Percentiles rank a stretch among this genome's conserved stretches.
phyloP scores from a whole-genome alignment of 345 rosid species.

The Arabis hirsuta region DNA sequence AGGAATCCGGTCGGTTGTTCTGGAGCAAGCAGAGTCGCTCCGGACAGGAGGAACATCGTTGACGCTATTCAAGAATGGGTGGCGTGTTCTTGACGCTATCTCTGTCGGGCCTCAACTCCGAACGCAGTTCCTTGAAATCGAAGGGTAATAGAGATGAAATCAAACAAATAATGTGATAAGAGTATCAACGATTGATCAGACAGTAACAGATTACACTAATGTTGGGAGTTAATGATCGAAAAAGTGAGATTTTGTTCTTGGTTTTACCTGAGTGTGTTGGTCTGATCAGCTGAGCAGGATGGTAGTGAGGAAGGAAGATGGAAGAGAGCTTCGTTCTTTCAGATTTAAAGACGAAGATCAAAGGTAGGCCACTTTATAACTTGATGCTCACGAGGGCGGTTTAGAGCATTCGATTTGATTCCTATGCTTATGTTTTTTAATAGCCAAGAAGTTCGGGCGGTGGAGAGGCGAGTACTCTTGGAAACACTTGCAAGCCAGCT shows the following conservation, averaged over 20 bases:
- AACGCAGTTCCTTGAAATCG: conserved; percentile 72
- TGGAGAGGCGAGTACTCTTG: conserved; percentile 83
- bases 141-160: conserved; percentile 56
- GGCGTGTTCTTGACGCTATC: conserved; percentile 87
- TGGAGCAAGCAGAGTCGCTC: conserved; percentile 90
- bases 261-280: conserved; percentile 52
- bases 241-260: conserved; percentile 8
- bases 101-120: conserved; percentile 82
- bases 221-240: neutral
- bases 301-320: conserved; percentile 78
- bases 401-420: neutral
- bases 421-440: conserved; percentile 15
- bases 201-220: neutral
- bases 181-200: neutral
- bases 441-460: conserved; percentile 97
- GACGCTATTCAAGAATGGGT: conserved; percentile 93
- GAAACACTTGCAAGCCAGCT: conserved; percentile 75
- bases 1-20: conserved; percentile 75
- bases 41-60: conserved; percentile 87
- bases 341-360: conserved; percentile 85
- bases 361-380: conserved; percentile 48
- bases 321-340: conserved; percentile 84
- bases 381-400: neutral
- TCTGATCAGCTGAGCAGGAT: conserved; percentile 91
- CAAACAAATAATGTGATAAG: neutral